Percentiles rank a stretch among this genome's conserved stretches.
These are phyloP conservation scores for Phytophthora ramorum DNA, from an alignment of 352 stramenopile genomes.

Conservation along the genomic window DNA sequence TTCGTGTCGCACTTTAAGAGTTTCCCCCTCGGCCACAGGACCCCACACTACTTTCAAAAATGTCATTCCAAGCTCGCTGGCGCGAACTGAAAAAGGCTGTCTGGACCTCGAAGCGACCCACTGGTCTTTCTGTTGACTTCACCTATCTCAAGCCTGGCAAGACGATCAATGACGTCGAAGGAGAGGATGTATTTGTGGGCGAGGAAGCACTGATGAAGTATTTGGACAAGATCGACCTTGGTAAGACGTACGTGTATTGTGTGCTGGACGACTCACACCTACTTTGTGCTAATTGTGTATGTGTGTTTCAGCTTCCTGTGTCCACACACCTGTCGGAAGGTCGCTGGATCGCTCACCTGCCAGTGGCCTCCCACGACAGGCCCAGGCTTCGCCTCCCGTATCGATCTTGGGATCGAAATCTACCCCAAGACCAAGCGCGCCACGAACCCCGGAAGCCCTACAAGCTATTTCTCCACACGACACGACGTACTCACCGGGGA, in stretches of 20 bases:
- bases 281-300: no score
- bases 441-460: no score
- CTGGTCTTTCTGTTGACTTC: conserved; percentile 7
- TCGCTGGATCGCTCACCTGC: no score
- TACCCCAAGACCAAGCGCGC: no score
- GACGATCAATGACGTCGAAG: conserved; percentile 1
- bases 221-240: conserved; percentile 6
- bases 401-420: no score
- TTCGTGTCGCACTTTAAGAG: neutral
- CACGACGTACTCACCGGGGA: no score
- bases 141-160: conserved; percentile 7
- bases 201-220: conserved; percentile 4
- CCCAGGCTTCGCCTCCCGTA: no score
- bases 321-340: no score
- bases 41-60: neutral
- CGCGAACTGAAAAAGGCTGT: conserved; percentile 1
- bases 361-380: no score
- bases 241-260: neutral
- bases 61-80: conserved; percentile 11
- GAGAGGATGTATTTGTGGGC: conserved; percentile 2
- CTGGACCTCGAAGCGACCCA: conserved; percentile 5
- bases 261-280: no score
- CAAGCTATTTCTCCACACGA: no score
- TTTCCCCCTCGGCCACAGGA: neutral
- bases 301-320: no score